phyloP scores from a whole-genome alignment of 2,329 filamentous ascomycete genomes.

The Aspergillus latus region DNA sequence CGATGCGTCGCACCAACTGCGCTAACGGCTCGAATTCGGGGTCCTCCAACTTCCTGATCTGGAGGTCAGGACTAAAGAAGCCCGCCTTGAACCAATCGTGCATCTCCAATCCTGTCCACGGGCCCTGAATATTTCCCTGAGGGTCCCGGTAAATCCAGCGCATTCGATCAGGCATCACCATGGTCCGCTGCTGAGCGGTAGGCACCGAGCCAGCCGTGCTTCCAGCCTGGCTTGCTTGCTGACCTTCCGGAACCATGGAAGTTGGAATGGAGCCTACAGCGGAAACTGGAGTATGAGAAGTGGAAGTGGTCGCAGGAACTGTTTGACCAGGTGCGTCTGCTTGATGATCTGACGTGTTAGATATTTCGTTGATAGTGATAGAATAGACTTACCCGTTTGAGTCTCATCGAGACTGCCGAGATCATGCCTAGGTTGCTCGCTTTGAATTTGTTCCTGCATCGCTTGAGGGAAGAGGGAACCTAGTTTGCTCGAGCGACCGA shows the following conservation, averaged over 20 bases:
- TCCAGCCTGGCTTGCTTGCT: slow-evolving; percentile 36
- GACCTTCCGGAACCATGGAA: slow-evolving; percentile 31
- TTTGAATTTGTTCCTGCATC: slow-evolving; percentile 89
- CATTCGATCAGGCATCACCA: slow-evolving; percentile 99
- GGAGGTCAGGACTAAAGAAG: slow-evolving; percentile 91
- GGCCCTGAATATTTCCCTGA: slow-evolving; percentile 86
- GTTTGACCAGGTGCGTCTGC: slow-evolving; percentile 38
- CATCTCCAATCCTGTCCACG: slow-evolving; percentile 97
- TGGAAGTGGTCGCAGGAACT: slow-evolving; percentile 32
- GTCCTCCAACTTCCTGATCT: slow-evolving; percentile 94
- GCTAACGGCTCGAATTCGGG: slow-evolving; percentile 91
- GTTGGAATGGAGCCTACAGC: slow-evolving; percentile 35
- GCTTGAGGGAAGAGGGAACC: slow-evolving; percentile 82
- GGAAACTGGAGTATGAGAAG: slow-evolving; percentile 39
- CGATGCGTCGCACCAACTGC: slow-evolving; percentile 90
- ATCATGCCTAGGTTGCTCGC: slow-evolving; percentile 61
- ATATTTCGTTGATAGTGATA: background rate
- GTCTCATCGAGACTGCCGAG: slow-evolving; percentile 57
- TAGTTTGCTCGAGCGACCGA: slow-evolving; percentile 76
- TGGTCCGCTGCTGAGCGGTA: slow-evolving; percentile 71
- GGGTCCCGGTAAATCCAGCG: slow-evolving; percentile 98
- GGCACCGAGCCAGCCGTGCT: slow-evolving; percentile 62
- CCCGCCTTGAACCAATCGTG: slow-evolving; percentile 99
- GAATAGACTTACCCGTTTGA: slow-evolving; percentile 53
- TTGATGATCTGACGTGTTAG: slow-evolving; percentile 38